A percentile compares a stretch with the other conserved stretches of the same genome.
These are phyloP conservation scores for Coelastrella sp. DNA, from an alignment of 139 green algal species.

Conservation along the genomic window DNA sequence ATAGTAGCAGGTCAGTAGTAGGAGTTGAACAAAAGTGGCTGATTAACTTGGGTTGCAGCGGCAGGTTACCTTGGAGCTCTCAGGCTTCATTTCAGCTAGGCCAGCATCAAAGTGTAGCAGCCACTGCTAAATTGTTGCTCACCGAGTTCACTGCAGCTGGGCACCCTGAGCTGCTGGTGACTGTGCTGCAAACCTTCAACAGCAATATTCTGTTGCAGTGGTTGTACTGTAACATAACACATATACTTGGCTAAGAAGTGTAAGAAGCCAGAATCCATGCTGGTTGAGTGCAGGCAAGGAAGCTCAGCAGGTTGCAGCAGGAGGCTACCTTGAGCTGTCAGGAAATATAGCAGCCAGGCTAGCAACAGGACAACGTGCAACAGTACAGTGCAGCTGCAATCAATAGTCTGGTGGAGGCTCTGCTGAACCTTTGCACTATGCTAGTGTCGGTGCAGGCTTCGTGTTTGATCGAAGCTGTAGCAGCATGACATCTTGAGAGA, in stretches of 20 bases:
- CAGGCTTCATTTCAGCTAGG: background rate
- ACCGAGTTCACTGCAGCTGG: slow-evolving; percentile 3
- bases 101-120: background rate
- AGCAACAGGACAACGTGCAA: background rate
- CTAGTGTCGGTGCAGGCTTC: too few species aligned
- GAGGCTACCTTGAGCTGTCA: background rate
- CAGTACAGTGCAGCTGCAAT: slow-evolving; percentile 13
- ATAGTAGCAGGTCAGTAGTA: slow-evolving; percentile 30
- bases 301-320: slow-evolving; percentile 6
- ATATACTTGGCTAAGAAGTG: too few species aligned
- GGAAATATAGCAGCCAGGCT: background rate
- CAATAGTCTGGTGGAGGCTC: too few species aligned
- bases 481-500: too few species aligned
- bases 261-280: background rate
- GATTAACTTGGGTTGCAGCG: background rate
- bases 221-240: too few species aligned
- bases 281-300: background rate
- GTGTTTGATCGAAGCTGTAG: too few species aligned
- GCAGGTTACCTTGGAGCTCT: background rate
- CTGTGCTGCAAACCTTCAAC: too few species aligned
- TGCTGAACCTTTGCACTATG: too few species aligned
- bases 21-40: too few species aligned
- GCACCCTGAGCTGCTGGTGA: too few species aligned
- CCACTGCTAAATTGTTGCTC: too few species aligned
- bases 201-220: too few species aligned